Evolutionary conservation across 495 filamentous ascomycete species (phyloP), one percentile per base, ranked within the genome.

Genomic region (Diplogelasinospora grovesii): DNA sequence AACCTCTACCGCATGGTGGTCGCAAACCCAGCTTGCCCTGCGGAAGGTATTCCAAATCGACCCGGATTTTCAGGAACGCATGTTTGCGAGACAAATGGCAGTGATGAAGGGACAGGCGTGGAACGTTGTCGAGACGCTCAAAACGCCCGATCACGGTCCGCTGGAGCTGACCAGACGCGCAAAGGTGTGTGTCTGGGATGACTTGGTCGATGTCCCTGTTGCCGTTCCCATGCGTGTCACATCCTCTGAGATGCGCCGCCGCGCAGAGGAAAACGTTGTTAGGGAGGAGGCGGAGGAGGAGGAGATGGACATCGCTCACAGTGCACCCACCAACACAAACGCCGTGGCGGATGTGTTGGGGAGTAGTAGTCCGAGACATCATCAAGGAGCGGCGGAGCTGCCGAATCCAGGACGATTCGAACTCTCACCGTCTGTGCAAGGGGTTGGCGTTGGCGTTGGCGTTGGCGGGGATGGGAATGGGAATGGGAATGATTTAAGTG

Each of bases 71-170:
- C 86, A 97, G 53, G 92, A 98, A 64, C 81, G 84, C 61, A 98
- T 98, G 92, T 98, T 93, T 62, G 87, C 86, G 13, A 75, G 84
- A 38, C 92, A 98, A 54, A 95, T 97, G 33, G 90, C 93, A 1
- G 92, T 98, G 27, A 92, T 98, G 85, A 98, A 98, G 66, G 92
- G 92, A 4, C 92, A 98, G 54, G 92, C 93, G 7, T 98, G 89
- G 86, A 98, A 98, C 61, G 92, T 98, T 2, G 89, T 98, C 7
- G 92, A 98, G 66, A 95, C 90, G 8, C 69, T 98, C 36, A 98
- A 98, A 56, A 83, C 81, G 3, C 71, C 75, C 1, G 93, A 95
- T 59, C 90, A 96, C 49, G 92, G 92, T 1, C 92, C 92, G 1
- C 69, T 98, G 13, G 92, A 98, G 63, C 72, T 98, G 43, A 96